Evolutionary conservation across 2,329 filamentous ascomycete species (phyloP).

Genomic region (Aspergillus sergii): DNA sequence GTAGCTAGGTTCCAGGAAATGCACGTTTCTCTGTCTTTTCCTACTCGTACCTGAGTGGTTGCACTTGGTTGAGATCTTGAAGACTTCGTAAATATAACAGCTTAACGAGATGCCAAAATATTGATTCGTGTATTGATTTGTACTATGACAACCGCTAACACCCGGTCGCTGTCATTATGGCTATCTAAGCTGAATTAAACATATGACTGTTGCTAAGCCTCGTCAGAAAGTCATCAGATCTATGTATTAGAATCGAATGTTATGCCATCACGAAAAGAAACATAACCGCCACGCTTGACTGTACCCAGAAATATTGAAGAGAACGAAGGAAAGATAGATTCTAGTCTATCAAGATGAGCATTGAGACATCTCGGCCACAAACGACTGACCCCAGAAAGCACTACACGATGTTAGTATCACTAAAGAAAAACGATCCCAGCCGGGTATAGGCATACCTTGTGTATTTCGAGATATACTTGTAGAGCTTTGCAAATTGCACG

Average conservation of each 20-base stretch:
- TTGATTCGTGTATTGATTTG: neutral
- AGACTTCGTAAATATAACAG: neutral
- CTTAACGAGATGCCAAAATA: neutral
- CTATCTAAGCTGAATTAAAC: neutral
- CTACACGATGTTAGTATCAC: conserved; percentile 39
- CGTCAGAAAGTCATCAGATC: neutral
- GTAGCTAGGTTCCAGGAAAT: neutral
- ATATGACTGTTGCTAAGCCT: neutral
- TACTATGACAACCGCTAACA: neutral
- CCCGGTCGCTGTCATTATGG: neutral
- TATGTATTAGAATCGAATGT: neutral
- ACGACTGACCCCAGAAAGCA: conserved; percentile 90
- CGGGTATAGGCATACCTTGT: conserved; percentile 59
- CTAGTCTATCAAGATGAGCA: conserved; percentile 36
- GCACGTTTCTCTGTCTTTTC: neutral
- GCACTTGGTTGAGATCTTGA: neutral
- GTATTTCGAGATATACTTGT: conserved; percentile 93
- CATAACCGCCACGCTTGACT: neutral
- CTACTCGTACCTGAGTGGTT: neutral
- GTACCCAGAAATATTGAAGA: neutral
- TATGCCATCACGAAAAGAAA: neutral
- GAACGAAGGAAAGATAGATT: neutral
- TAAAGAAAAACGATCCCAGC: neutral
- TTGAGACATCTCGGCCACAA: conserved; percentile 76
- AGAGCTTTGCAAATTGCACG: conserved; percentile 82